Evolutionary conservation across 805 yeast species (phyloP), one percentile per base, ranked within the genome.

Genomic region (Yarrowia deformans): DNA sequence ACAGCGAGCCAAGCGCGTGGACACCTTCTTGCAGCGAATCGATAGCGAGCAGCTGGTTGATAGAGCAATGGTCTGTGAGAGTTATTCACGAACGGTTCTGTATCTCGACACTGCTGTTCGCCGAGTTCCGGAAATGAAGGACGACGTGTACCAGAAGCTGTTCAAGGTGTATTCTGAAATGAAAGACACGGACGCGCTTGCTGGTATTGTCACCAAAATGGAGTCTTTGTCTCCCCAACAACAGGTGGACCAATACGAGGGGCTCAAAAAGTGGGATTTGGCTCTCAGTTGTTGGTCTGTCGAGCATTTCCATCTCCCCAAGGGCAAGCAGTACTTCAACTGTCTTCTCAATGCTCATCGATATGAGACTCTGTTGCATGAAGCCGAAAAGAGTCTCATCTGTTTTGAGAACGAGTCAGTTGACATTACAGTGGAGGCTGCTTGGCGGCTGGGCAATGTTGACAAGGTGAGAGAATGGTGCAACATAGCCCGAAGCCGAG

Each of bases 171-270:
- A 95, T 77, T 89, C 97, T 8, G 89, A 87, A 69, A 86, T 95
- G 61, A 94, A 92, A 73, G 99, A 96, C 75, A 84, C 88, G 45
- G 99, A 95, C 80, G 88, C 97, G 0, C 81, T 95, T 40, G 93
- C 90, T 75, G 99, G 99, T 29, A 87, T 91, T 5, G 79, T 93
- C 69, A 87, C 90, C 70, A 84, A 84, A 70, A 87, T 97, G 0
- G 73, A 79, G 1, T 84, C 89, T 0, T 85, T 87, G 49, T 86
- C 87, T 72, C 79, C 92, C 54, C 84, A 86, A n/a, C 93, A 93
- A 70, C 90, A 91, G 75, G 84, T 93, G 34, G 81, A 88, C 8
- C 91, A 91, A 70, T 87, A 94, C 67, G 95, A 92, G 73, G 93
- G 90, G 72, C 88, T 91, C 61, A 92, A 90, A 49, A 89, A 89